These are phyloP conservation scores for Coniophora puteana DNA, from an alignment of 1,284 basidiomycete genomes.

Conservation along the genomic window DNA sequence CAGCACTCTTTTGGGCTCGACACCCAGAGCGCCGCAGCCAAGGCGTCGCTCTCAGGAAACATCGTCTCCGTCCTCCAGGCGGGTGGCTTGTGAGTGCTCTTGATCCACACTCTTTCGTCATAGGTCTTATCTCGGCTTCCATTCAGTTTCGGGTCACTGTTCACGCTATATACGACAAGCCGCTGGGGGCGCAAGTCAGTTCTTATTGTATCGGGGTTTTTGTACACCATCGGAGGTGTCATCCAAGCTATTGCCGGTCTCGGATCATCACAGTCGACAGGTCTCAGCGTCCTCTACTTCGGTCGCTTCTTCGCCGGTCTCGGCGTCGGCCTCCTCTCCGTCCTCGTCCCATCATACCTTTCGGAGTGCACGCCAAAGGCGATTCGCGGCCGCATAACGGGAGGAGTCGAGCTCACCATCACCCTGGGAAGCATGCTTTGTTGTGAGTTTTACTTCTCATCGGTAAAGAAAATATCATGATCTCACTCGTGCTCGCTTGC, in stretches of 20 bases:
- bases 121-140: background rate
- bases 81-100: conserved; percentile 49
- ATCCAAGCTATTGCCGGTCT: conserved; percentile 48
- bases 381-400: conserved; percentile 56
- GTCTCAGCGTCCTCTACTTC: conserved; percentile 41
- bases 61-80: conserved; percentile 58
- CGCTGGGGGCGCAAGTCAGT: conserved; percentile 45
- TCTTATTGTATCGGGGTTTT: conserved; percentile 45
- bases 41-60: conserved; percentile 43
- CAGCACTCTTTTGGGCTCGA: conserved; percentile 43
- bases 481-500: background rate
- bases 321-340: conserved; percentile 48
- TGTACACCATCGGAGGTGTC: conserved; percentile 52
- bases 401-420: conserved; percentile 51
- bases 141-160: conserved; percentile 41
- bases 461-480: conserved; percentile 3
- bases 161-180: conserved; percentile 37
- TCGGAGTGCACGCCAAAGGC: conserved; percentile 53
- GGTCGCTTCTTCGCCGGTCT: conserved; percentile 44
- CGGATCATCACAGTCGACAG: conserved; percentile 33
- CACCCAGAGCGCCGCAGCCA: conserved; percentile 27
- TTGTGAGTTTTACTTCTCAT: conserved; percentile 32
- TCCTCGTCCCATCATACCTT: conserved; percentile 54
- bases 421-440: conserved; percentile 48
- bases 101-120: conserved; percentile 8